Percentiles rank a stretch among this genome's conserved stretches.
These are phyloP conservation scores for Nakataea oryzae DNA, from an alignment of 2,329 filamentous ascomycete species.

Conservation along the genomic window DNA sequence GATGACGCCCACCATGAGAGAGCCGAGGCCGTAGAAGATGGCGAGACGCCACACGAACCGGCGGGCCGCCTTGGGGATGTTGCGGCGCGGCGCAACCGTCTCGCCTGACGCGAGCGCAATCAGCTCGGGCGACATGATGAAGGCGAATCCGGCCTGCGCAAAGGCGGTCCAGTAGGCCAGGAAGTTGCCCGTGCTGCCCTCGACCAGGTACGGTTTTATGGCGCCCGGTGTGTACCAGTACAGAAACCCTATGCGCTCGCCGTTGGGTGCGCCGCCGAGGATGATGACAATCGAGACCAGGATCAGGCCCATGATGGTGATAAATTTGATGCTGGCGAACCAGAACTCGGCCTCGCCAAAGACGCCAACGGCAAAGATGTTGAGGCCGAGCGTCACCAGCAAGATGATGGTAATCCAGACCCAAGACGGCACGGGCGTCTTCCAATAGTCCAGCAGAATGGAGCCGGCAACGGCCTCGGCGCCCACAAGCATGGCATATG, in stretches of 20 bases:
- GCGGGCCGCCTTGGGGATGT: constrained; percentile 54
- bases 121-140: constrained; percentile 53
- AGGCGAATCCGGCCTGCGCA: constrained; percentile 49
- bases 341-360: constrained; percentile 54
- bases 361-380: constrained; percentile 44
- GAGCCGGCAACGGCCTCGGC: constrained; percentile 49
- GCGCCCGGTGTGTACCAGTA: constrained; percentile 38
- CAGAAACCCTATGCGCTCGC: constrained; percentile 36
- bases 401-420: constrained; percentile 52
- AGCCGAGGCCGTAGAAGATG: constrained; percentile 53
- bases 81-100: constrained; percentile 51
- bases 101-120: constrained; percentile 52
- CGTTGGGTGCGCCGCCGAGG: constrained; percentile 41
- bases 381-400: constrained; percentile 40
- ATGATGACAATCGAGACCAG: constrained; percentile 45
- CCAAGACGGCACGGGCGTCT: constrained; percentile 34
- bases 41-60: constrained; percentile 53
- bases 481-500: constrained; percentile 47
- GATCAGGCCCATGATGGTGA: constrained; percentile 47
- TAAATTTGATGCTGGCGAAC: constrained; percentile 50
- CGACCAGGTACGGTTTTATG: constrained; percentile 35
- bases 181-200: constrained; percentile 39
- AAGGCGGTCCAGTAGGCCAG: constrained; percentile 48
- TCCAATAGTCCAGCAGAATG: constrained; percentile 54
- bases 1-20: constrained; percentile 50